Evolutionary conservation across 2,329 filamentous ascomycete species (phyloP).

Genomic region (Fusarium papillatum): DNA sequence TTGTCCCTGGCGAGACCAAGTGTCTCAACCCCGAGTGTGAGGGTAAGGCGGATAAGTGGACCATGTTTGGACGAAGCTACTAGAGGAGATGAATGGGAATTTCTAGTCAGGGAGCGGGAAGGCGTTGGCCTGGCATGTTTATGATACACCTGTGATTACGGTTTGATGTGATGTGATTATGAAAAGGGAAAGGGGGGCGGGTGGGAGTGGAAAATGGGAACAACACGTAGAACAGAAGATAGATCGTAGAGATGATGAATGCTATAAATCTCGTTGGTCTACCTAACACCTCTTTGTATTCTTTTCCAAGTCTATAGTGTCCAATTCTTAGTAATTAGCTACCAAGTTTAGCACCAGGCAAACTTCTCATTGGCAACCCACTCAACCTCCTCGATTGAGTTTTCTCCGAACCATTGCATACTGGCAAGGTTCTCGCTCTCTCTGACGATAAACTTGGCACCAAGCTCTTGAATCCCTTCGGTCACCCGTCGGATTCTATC

Average conservation of each 20-base stretch:
- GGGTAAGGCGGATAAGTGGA: conserved; percentile 84
- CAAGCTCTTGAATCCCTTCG: conserved; percentile 58
- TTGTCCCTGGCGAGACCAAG: conserved; percentile 86
- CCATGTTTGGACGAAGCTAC: conserved; percentile 89
- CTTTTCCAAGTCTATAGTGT: neutral
- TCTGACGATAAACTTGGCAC: conserved; percentile 65
- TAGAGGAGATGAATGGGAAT: conserved; percentile 49
- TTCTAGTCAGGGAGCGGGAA: conserved; percentile 41
- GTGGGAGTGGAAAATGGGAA: conserved; percentile 24
- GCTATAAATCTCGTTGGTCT: conserved; percentile 31
- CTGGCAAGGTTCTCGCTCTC: conserved; percentile 78
- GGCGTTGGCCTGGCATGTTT: conserved; percentile 46
- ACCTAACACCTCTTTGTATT: neutral
- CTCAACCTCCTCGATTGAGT: conserved; percentile 66
- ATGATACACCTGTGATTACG: conserved; percentile 48
- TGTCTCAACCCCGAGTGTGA: conserved; percentile 92
- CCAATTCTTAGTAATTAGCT: neutral
- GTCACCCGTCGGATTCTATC: conserved; percentile 63
- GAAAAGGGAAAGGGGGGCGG: conserved; percentile 39
- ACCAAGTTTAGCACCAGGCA: conserved; percentile 75
- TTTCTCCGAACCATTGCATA: conserved; percentile 77
- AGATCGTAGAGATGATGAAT: conserved; percentile 36
- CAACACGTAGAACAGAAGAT: conserved; percentile 39
- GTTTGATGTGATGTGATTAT: conserved; percentile 44
- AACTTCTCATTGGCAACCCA: conserved; percentile 86